Evolutionary conservation across 139 green algal species (phyloP).

Genomic region (Coccomyxa sp.): DNA sequence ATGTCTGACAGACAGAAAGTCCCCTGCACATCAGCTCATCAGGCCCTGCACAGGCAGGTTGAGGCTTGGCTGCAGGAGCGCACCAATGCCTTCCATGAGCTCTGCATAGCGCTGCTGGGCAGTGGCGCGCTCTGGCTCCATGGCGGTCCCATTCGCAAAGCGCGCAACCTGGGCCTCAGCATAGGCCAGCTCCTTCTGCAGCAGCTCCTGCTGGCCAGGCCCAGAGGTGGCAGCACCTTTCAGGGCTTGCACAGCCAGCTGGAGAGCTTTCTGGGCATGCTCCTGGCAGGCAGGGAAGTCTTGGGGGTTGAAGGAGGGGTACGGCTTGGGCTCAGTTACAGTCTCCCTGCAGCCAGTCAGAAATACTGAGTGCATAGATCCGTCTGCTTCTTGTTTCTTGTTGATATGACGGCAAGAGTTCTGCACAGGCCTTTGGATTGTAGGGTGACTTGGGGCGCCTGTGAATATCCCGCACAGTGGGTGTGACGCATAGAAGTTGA

Average conservation of each 20-base stretch:
- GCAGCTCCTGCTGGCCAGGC: not conserved
- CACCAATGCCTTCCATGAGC: conserved; percentile 2
- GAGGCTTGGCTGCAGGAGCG: not conserved
- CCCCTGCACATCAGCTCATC: not conserved
- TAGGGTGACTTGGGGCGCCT: not conserved
- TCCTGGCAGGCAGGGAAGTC: not conserved
- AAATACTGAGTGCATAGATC: not conserved
- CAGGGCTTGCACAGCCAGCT: conserved; percentile 1
- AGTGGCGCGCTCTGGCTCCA: not conserved
- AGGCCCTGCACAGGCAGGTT: not conserved
- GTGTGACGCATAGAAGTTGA: not conserved
- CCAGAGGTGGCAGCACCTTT: not conserved
- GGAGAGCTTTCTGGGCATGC: conserved; percentile 6
- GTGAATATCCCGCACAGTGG: not conserved
- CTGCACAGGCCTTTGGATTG: not conserved
- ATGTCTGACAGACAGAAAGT: too few relatives aligned
- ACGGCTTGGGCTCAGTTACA: not conserved
- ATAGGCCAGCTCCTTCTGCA: conserved; percentile 11
- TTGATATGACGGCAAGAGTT: not conserved
- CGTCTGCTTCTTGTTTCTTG: not conserved
- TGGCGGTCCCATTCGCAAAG: conserved; percentile 6
- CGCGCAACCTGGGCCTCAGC: conserved; percentile 3
- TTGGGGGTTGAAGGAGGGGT: conserved; percentile 12
- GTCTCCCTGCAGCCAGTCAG: conserved; percentile 13
- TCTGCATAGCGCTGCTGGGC: conserved; percentile 17